These are phyloP conservation scores for Glycine tomentella DNA, from an alignment of 306 rosid genomes.

Conservation along the genomic window DNA sequence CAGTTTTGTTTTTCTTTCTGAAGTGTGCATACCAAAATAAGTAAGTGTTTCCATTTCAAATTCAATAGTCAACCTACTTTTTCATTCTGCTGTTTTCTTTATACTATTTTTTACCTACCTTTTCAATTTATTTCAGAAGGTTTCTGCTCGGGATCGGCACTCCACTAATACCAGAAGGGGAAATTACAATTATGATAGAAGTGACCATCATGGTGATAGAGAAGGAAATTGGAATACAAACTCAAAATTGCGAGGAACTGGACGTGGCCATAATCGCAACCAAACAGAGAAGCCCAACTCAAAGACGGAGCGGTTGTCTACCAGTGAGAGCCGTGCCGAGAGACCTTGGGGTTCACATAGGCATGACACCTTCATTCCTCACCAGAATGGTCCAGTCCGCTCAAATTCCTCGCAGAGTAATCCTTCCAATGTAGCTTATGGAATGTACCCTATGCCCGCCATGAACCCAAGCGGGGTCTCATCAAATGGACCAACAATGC, in stretches of 20 bases:
- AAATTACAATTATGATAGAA: constrained; percentile 75
- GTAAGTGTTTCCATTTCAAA: constrained; percentile 13
- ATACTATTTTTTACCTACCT: constrained; percentile 1
- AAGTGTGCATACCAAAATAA: background rate
- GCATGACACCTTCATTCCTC: constrained; percentile 60
- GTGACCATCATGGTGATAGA: constrained; percentile 82
- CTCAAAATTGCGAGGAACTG: constrained; percentile 74
- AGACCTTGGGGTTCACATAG: constrained; percentile 86
- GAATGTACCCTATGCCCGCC: constrained; percentile 77
- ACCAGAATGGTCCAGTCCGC: constrained; percentile 87
- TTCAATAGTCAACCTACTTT: background rate
- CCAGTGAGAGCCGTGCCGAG: constrained; percentile 75
- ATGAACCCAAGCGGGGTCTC: constrained; percentile 74
- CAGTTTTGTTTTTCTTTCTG: constrained; percentile 4
- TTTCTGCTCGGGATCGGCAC: constrained; percentile 76
- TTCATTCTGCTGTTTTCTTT: constrained; percentile 12
- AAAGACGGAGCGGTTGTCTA: constrained; percentile 69
- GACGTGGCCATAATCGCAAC: constrained; percentile 74
- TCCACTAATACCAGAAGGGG: constrained; percentile 78
- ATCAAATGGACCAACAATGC: constrained; percentile 79
- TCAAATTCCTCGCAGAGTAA: constrained; percentile 61
- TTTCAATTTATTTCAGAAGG: constrained; percentile 68
- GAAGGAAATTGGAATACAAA: constrained; percentile 87
- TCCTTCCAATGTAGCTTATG: constrained; percentile 72
- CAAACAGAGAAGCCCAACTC: constrained; percentile 74